Evolutionary conservation across 78 protist genomes (phyloP), one percentile per base, ranked within the genome.

Genomic region (Parvularia atlantis): DNA sequence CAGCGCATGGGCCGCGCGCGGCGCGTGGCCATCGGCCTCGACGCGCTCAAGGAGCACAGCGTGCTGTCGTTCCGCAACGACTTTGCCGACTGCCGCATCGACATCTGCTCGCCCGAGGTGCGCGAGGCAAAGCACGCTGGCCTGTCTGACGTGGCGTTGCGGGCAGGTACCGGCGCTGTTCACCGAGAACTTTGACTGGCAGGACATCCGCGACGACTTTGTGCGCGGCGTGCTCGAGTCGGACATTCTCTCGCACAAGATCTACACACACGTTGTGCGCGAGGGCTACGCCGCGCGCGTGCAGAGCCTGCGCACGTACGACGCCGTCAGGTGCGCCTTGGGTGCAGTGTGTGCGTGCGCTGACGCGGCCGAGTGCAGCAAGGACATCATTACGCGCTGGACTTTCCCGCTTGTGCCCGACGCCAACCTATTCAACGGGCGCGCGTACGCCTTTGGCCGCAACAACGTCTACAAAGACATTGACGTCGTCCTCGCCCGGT

Each of bases 361-460:
- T n/a, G n/a, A n/a, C n/a, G n/a, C n/a, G n/a, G 54, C 17, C 14
- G 28, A n/a, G n/a, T n/a, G n/a, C 24, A 77, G 84, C 46, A 66
- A 69, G 39, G 90, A 88, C 67, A 66, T 88, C 35, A 71, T 85
- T 17, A 85, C 68, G 37, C 74, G 93, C n/a, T 88, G 90, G 93
- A 63, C 84, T 0, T 82, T 82, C 40, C 93, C 93, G 3, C 63
- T 85, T 59, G 90, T 82, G 16, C 93, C 93, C 11, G 93, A 88
- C 59, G 62, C 35, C 70, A 78, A 72, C 66, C 64, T 67, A 22
- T 46, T 56, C 70, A 56, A 73, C 39, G 69, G 39, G 33, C 35
- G 80, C 2, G 48, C 44, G 26, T 84, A 75, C 57, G 62, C 65
- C 1, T 52, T 62, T 46, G 56, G 76, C 17, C 81, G 89, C 35